Conservation (phyloP, 2,329 filamentous ascomycete species). For the Ophiosphaerella herpotricha region DNA sequence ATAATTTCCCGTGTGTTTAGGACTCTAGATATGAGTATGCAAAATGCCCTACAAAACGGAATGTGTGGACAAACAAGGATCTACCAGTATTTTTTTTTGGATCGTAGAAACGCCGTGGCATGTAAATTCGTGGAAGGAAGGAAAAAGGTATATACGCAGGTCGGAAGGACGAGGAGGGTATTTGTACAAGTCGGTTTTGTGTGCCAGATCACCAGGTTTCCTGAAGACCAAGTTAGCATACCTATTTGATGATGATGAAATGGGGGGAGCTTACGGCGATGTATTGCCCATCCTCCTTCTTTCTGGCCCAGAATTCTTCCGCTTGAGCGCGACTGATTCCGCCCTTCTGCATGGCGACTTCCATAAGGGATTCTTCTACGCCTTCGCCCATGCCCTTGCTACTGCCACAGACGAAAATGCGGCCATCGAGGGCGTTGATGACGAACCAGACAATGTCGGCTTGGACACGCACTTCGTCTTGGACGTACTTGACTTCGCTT, state of each 20-base stretch:
- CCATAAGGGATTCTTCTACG: conserved; percentile 82
- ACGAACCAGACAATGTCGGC: conserved; percentile 98
- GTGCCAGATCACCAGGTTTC: conserved; percentile 7
- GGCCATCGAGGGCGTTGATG: conserved; percentile 92
- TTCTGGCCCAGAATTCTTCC: conserved; percentile 83
- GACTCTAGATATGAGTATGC: too few species aligned
- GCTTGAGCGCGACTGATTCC: conserved; percentile 83
- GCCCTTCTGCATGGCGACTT: conserved; percentile 92
- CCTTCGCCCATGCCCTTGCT: conserved; percentile 97
- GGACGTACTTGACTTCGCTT: conserved; percentile 84
- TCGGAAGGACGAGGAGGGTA: neutral
- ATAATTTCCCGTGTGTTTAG: too few species aligned
- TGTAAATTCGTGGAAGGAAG: too few species aligned
- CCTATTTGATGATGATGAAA: neutral
- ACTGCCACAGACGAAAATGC: conserved; percentile 95
- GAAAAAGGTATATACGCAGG: too few species aligned
- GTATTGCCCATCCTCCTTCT: conserved; percentile 92
- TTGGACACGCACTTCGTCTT: conserved; percentile 90
- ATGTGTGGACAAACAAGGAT: too few species aligned
- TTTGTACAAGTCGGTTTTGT: conserved; percentile 5
- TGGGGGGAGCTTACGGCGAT: conserved; percentile 67
- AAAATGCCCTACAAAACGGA: too few species aligned
- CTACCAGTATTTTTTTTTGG: too few species aligned
- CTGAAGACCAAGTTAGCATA: neutral
- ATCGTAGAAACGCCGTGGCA: too few species aligned